Conservation (phyloP, 495 filamentous ascomycete genomes). For the Penicillium malachiteum region DNA sequence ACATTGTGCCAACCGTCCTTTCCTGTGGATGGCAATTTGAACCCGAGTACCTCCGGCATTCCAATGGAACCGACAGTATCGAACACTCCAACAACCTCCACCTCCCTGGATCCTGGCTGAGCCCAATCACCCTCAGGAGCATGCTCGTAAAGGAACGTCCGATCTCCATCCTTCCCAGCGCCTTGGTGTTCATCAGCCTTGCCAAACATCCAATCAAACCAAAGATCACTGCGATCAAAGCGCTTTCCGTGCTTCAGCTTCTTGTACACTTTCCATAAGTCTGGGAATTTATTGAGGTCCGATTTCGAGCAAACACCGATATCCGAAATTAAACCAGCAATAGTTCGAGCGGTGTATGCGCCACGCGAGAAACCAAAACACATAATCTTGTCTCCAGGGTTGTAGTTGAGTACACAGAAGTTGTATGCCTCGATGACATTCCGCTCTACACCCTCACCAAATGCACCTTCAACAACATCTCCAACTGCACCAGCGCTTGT, state of each 20-base stretch:
- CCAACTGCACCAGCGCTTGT: conserved; percentile 12
- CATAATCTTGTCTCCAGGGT: conserved; percentile 55
- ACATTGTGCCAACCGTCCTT: conserved; percentile 19
- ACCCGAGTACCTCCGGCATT: conserved; percentile 22
- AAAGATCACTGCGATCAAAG: conserved; percentile 18
- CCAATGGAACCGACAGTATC: conserved; percentile 55
- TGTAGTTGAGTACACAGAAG: conserved; percentile 42
- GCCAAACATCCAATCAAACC: conserved; percentile 20
- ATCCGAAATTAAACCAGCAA: conserved; percentile 53
- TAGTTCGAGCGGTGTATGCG: conserved; percentile 56
- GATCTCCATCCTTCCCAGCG: conserved; percentile 1
- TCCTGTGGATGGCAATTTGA: conserved; percentile 13
- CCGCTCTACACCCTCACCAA: conserved; percentile 19
- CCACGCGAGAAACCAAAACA: conserved; percentile 62
- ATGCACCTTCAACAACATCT: conserved; percentile 18
- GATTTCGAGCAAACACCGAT: conserved; percentile 46
- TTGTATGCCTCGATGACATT: conserved; percentile 26
- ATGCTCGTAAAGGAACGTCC: not conserved
- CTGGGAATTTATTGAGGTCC: conserved; percentile 43
- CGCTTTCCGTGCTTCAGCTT: conserved; percentile 27
- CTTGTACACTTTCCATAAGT: conserved; percentile 50
- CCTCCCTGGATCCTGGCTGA: conserved; percentile 15
- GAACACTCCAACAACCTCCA: conserved; percentile 57
- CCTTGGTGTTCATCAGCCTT: conserved; percentile 26
- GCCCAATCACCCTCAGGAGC: conserved; percentile 15